Evolutionary conservation across 106 monocot genomes (phyloP), one percentile per base, ranked within the genome.

Genomic region (Alisma plantagoaquatica): DNA sequence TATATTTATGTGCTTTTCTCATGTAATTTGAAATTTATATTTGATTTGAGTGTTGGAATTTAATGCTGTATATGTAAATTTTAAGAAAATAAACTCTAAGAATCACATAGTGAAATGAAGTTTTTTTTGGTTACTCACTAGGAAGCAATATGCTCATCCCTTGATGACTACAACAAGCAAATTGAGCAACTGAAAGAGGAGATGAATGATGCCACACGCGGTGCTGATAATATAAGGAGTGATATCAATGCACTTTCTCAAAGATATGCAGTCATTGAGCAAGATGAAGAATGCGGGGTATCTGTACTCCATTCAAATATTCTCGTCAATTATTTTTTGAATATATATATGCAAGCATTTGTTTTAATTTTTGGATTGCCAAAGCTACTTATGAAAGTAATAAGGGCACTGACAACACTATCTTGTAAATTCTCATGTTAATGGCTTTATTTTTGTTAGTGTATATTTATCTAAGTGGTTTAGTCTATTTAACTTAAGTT

Each of bases 201-300:
- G 54, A 98, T 98, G 96, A 73, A 89, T 60, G 96, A 98, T 79
- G 96, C 96, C 43, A 98, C 96, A 35, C 82, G 49, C 72, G 96
- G 96, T 9, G 96, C 96, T 41, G 96, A 98, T 46, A 90, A 90
- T 33, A 98, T 98, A 54, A 78, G 96, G 56, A 79, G 60, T 60
- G 96, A 98, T 67, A 98, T 98, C 18, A 82, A 66, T 69, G 75
- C 96, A 46, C 85, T 98, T 63, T 75, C 90, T 69, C 96, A 98
- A 71, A 84, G 96, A 89, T 98, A 77, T 56, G 67, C 82, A 43
- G 73, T 98, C 27, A 82, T 98, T 60, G 96, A 85, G 21, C 77
- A 76, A 27, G 82, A 90, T 66, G 89, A 89, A 79, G 96, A 90
- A 71, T 98, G 96, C 6, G 96, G 96, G 74, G 96, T 91, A 84